phyloP scores from a whole-genome alignment of 2,329 filamentous ascomycete species.

The Teratosphaeria epicoccoides region DNA sequence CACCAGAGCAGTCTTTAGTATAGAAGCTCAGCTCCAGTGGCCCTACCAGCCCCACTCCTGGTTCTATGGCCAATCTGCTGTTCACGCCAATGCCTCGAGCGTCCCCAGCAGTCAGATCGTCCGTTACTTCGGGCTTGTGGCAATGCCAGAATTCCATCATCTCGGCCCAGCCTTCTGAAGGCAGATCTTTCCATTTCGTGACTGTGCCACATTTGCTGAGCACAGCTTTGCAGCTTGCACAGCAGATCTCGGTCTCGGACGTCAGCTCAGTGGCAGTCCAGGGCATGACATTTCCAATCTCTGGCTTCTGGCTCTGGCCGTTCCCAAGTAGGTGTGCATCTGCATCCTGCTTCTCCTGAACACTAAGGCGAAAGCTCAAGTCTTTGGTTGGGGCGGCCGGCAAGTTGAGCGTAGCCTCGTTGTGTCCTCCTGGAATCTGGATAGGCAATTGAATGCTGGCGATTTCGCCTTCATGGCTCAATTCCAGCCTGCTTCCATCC shows the following conservation, averaged over 20 bases:
- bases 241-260: conserved; percentile 17
- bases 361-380: conserved; percentile 43
- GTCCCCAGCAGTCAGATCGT: conserved; percentile 35
- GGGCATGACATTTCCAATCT: conserved; percentile 30
- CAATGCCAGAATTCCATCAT: conserved; percentile 99
- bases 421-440: conserved; percentile 30
- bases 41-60: conserved; percentile 68
- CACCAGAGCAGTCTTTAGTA: conserved; percentile 50
- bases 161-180: conserved; percentile 95
- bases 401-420: conserved; percentile 37
- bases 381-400: conserved; percentile 39
- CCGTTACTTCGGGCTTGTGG: conserved; percentile 68
- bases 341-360: conserved; percentile 30
- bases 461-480: conserved; percentile 36
- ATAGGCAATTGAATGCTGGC: conserved; percentile 39
- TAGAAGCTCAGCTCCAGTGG: conserved; percentile 64
- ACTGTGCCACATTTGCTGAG: conserved; percentile 27
- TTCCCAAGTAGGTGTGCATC: conserved; percentile 8
- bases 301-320: not conserved
- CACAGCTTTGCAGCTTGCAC: conserved; percentile 17
- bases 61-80: conserved; percentile 56
- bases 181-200: conserved; percentile 75
- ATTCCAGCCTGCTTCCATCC: conserved; percentile 33
- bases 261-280: conserved; percentile 33
- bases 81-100: conserved; percentile 73